These are phyloP conservation scores for Nigrospora sphaerica DNA, from an alignment of 2,329 filamentous ascomycete species.

Conservation along the genomic window DNA sequence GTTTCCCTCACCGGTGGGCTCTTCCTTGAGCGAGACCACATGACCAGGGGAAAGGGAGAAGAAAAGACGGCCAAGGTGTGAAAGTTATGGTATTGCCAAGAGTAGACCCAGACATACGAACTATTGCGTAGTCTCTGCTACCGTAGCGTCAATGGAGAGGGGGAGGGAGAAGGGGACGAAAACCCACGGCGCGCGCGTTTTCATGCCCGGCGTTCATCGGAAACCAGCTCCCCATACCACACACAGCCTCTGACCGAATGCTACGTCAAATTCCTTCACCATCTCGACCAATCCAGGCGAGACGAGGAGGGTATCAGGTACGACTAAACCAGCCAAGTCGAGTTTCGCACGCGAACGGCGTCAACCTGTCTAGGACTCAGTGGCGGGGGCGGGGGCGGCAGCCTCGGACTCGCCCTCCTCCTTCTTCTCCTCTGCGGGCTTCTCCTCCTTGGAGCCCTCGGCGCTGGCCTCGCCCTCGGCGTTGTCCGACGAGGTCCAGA, in stretches of 20 bases:
- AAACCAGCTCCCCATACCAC: slow-evolving; percentile 21
- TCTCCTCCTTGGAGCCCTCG: slow-evolving; percentile 50
- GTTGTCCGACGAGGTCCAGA: slow-evolving; percentile 94
- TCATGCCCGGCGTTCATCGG: slow-evolving; percentile 18
- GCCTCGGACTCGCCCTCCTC: slow-evolving; percentile 43
- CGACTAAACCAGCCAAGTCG: slow-evolving; percentile 1
- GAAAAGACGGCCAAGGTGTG: not conserved
- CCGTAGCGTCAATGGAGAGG: not conserved
- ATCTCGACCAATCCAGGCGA: slow-evolving; percentile 26
- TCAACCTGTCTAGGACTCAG: slow-evolving; percentile 43
- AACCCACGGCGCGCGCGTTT: slow-evolving; percentile 21
- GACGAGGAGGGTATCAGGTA: slow-evolving; percentile 24
- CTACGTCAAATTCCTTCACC: slow-evolving; percentile 19
- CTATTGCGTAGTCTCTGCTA: slow-evolving; percentile 1
- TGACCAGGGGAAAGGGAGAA: not conserved
- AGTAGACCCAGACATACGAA: slow-evolving; percentile 1
- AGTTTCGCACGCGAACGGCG: not conserved
- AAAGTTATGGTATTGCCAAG: slow-evolving; percentile 1
- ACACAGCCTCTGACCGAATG: slow-evolving; percentile 21
- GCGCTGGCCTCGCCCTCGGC: slow-evolving; percentile 65
- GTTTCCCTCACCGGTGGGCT: no score
- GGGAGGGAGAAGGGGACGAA: slow-evolving; percentile 15
- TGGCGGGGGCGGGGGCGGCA: slow-evolving; percentile 31
- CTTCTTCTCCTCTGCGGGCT: slow-evolving; percentile 44
- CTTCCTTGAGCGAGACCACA: not conserved